Percentiles rank a stretch among this genome's conserved stretches.
Conservation (phyloP, 805 yeast species). For the Maudiozyma turicensis region DNA sequence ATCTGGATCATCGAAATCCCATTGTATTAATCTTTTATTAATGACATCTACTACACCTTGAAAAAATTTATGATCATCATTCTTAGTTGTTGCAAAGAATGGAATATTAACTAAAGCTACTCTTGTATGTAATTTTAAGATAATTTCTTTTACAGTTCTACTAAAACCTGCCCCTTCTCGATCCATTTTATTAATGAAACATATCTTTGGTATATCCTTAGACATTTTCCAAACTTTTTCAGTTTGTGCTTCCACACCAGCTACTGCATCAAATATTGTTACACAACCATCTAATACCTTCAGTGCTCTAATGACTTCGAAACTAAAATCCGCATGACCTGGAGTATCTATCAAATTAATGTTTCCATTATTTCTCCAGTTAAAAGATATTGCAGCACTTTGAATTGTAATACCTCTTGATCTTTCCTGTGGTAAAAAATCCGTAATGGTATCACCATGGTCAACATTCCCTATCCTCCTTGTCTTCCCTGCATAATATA, state of each 20-base stretch:
- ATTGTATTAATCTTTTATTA: constrained; percentile 39
- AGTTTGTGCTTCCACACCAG: constrained; percentile 97
- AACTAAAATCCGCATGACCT: constrained; percentile 95
- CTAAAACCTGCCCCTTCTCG: constrained; percentile 92
- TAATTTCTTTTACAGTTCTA: constrained; percentile 77
- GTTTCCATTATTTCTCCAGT: constrained; percentile 56
- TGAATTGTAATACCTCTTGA: constrained; percentile 93
- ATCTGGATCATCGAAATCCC: constrained; percentile 32
- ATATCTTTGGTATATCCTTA: constrained; percentile 60
- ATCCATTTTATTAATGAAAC: constrained; percentile 92
- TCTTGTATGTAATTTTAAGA: constrained; percentile 61
- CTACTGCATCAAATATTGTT: constrained; percentile 86
- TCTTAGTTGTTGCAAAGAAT: constrained; percentile 37
- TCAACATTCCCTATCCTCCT: constrained; percentile 84
- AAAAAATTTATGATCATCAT: constrained; percentile 30
- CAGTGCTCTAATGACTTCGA: constrained; percentile 83
- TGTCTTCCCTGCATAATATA: constrained; percentile 80
- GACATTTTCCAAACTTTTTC: constrained; percentile 96
- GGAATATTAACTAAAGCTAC: constrained; percentile 75
- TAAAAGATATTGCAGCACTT: constrained; percentile 87
- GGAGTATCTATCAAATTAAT: constrained; percentile 94
- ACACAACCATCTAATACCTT: constrained; percentile 93
- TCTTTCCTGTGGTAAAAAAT: constrained; percentile 80
- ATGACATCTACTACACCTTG: constrained; percentile 54
- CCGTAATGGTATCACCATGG: constrained; percentile 94